phyloP scores from a whole-genome alignment of 129 eudicot species.

The Flaveria ramosissima region DNA sequence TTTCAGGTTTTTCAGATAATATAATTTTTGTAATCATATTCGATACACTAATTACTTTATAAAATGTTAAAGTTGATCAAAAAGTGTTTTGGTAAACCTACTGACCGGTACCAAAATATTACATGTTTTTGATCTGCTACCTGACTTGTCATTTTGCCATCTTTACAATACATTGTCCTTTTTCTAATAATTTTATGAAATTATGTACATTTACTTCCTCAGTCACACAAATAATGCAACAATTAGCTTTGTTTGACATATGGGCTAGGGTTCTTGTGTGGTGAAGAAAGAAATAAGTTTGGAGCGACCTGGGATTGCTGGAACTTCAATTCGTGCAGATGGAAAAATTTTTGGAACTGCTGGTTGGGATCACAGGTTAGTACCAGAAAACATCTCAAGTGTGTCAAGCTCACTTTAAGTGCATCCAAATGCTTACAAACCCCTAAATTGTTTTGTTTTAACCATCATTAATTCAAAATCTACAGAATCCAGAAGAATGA shows the following conservation, averaged over 20 bases:
- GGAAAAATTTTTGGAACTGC: constrained; percentile 75
- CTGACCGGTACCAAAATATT: background rate
- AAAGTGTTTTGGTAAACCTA: background rate
- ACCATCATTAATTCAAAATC: background rate
- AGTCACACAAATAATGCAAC: background rate
- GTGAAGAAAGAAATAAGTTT: constrained; percentile 74
- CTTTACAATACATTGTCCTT: background rate
- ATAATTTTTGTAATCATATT: background rate
- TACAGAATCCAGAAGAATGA: background rate
- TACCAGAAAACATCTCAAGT: background rate
- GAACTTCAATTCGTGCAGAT: constrained; percentile 69
- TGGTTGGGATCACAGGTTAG: constrained; percentile 94
- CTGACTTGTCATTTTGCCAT: background rate
- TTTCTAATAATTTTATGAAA: background rate
- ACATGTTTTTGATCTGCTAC: background rate
- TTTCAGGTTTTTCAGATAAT: background rate
- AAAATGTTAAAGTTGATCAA: background rate
- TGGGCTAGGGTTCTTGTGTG: constrained; percentile 65
- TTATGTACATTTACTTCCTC: background rate
- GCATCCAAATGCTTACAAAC: too few species aligned
- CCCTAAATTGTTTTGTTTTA: background rate
- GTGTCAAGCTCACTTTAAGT: too few species aligned
- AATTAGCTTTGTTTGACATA: background rate
- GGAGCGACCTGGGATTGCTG: constrained; percentile 89
- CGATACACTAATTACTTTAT: background rate